Evolutionary conservation across 371 early-diverging fungal species (phyloP).

Genomic region (Saksenaea vasiformis): DNA sequence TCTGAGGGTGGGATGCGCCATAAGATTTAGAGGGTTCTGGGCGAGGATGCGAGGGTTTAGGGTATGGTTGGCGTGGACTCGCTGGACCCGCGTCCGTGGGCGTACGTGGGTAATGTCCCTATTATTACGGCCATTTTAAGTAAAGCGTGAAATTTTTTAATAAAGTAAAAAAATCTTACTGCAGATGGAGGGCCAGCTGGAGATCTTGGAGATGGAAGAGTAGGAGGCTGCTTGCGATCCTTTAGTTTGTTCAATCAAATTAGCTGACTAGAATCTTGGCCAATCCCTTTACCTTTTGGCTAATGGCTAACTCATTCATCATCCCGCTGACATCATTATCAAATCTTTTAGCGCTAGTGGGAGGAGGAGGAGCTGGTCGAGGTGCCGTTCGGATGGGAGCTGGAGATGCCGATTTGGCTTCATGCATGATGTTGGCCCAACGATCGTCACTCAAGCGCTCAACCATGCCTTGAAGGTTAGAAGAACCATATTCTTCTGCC

Average conservation of each 20-base stretch:
- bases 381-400: constrained; percentile 11
- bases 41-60: constrained; percentile 22
- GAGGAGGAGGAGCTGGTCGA: constrained; percentile 30
- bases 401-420: constrained; percentile 2
- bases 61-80: constrained; percentile 6
- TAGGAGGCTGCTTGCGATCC: constrained; percentile 7
- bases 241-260: background rate
- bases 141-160: background rate
- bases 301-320: constrained; percentile 27
- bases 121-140: background rate
- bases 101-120: constrained; percentile 18
- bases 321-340: constrained; percentile 25
- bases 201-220: constrained; percentile 7
- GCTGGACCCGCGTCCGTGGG: constrained; percentile 14
- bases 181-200: constrained; percentile 21
- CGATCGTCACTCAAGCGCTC: constrained; percentile 48
- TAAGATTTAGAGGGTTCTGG: constrained; percentile 39
- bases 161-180: constrained; percentile 15
- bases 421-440: constrained; percentile 46
- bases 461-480: constrained; percentile 37
- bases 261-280: background rate
- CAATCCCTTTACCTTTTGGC: background rate
- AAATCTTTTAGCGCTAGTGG: constrained; percentile 2
- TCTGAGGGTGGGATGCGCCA: constrained; percentile 12
- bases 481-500: constrained; percentile 43